Percentiles rank a stretch among this genome's conserved stretches.
phyloP scores from a whole-genome alignment of 148 eudicot species.

The Arctostaphylos glauca region DNA sequence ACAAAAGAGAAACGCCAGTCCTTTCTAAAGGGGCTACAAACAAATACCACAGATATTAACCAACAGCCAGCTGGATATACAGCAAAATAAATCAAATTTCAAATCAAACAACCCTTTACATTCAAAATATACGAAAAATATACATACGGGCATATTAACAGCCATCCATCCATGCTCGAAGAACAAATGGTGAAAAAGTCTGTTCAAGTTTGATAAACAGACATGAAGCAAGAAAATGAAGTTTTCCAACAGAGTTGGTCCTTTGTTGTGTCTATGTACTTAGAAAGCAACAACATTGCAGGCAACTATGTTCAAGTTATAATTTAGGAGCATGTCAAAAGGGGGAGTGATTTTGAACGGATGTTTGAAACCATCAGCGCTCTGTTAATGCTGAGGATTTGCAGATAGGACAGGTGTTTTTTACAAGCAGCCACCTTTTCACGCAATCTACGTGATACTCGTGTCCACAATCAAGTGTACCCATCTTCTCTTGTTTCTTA shows the following conservation, averaged over 20 bases:
- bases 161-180: background rate
- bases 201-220: slow-evolving; percentile 34
- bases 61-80: background rate
- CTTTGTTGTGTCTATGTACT: slow-evolving; percentile 12
- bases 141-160: slow-evolving; percentile 11
- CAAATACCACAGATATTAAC: background rate
- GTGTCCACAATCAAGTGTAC: slow-evolving; percentile 78
- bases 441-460: slow-evolving; percentile 81
- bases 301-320: background rate
- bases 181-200: slow-evolving; percentile 11
- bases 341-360: background rate
- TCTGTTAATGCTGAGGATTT: slow-evolving; percentile 59
- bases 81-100: background rate
- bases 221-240: slow-evolving; percentile 24
- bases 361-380: slow-evolving; percentile 2
- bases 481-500: slow-evolving; percentile 51
- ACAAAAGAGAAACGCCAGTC: background rate
- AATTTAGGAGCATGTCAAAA: background rate
- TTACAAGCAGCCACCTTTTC: slow-evolving; percentile 70
- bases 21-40: background rate
- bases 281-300: slow-evolving; percentile 13
- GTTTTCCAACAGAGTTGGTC: background rate
- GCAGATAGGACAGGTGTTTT: slow-evolving; percentile 87
- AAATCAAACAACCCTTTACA: background rate
- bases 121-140: background rate